Conservation (phyloP, 2,329 filamentous ascomycete species). For the Botryotinia globosa region DNA sequence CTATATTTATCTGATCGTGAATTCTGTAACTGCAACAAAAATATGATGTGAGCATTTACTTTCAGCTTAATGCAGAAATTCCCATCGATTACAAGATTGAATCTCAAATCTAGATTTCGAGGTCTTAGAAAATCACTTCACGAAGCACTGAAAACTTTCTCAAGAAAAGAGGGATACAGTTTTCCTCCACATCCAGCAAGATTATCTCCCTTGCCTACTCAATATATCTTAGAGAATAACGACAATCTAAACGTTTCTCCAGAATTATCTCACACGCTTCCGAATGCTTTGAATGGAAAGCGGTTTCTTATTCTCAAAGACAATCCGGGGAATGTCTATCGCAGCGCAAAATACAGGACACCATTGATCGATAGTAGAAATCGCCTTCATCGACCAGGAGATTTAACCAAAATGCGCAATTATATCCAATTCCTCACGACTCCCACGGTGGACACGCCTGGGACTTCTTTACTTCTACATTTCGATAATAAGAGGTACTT, state of each 20-base stretch:
- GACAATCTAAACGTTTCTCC: background rate
- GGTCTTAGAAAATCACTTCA: background rate
- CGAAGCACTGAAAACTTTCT: background rate
- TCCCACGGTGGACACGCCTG: slow-evolving; percentile 84
- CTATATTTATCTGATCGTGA: background rate
- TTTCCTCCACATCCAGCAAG: slow-evolving; percentile 11
- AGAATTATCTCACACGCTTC: background rate
- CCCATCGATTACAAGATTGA: background rate
- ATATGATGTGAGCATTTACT: slow-evolving; percentile 1
- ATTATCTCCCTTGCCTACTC: slow-evolving; percentile 4
- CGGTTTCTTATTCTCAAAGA: background rate
- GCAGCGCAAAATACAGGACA: background rate
- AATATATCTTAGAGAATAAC: background rate
- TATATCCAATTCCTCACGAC: slow-evolving; percentile 73
- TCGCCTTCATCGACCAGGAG: background rate
- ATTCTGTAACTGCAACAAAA: background rate
- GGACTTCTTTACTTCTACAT: slow-evolving; percentile 72
- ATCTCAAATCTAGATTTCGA: slow-evolving; percentile 2
- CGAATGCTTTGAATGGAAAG: background rate
- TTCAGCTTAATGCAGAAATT: slow-evolving; percentile 9
- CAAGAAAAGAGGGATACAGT: background rate
- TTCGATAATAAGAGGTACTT: slow-evolving; percentile 81
- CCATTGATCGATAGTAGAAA: background rate
- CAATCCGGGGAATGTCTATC: slow-evolving; percentile 11
- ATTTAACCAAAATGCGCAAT: slow-evolving; percentile 60